Percentiles rank a stretch among this genome's conserved stretches.
These are phyloP conservation scores for Chaetomium cochliodes DNA, from an alignment of 495 filamentous ascomycete species.

Conservation along the genomic window DNA sequence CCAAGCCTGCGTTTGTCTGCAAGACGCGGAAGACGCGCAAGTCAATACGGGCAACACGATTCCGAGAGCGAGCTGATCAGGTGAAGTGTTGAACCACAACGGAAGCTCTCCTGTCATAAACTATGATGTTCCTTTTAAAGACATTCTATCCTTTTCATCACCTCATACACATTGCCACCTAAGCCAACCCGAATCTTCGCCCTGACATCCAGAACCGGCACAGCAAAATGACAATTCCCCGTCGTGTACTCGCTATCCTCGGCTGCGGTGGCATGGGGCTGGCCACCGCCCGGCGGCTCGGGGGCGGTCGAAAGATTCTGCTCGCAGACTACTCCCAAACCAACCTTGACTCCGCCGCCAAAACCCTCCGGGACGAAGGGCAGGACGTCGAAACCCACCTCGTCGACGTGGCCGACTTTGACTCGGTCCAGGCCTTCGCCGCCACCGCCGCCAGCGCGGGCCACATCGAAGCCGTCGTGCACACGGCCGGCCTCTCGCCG, in stretches of 20 bases:
- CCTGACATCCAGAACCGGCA: not conserved
- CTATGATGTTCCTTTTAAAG: no score
- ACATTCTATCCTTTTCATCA: no score
- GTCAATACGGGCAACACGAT: no score
- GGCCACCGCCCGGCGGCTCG: conserved; percentile 26
- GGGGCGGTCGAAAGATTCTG: conserved; percentile 18
- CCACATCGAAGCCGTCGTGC: no score
- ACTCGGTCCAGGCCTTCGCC: conserved; percentile 2
- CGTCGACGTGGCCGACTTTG: conserved; percentile 27
- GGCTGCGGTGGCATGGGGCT: conserved; percentile 31
- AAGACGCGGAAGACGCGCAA: no score
- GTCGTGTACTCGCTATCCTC: conserved; percentile 23
- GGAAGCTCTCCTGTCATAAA: no score
- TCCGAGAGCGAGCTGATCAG: no score
- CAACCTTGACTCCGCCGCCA: conserved; percentile 22
- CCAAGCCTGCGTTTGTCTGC: no score
- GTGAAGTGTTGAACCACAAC: no score
- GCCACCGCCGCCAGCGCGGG: no score
- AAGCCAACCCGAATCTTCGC: no score
- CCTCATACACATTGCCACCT: no score
- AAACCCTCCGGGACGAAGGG: conserved; percentile 23
- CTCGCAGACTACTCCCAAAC: conserved; percentile 24
- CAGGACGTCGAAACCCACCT: conserved; percentile 24
- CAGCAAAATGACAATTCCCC: conserved; percentile 3
- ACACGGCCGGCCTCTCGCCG: not conserved